phyloP scores from a whole-genome alignment of 768 basidiomycete species.

The Tricholoma sp. region DNA sequence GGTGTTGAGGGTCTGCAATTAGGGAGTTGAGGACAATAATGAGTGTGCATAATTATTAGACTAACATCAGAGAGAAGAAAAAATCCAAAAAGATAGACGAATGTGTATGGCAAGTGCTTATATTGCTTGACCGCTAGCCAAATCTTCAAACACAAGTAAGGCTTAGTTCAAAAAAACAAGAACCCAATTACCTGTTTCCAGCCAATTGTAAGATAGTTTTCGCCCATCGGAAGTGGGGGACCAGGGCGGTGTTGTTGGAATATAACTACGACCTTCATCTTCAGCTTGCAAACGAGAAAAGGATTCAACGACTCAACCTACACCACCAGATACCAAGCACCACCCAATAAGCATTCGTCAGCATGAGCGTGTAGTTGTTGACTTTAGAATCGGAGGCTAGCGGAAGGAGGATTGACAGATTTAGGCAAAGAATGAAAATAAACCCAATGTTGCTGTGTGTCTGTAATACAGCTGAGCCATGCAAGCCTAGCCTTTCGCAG shows the following conservation, averaged over 20 bases:
- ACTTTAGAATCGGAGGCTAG: conserved; percentile 52
- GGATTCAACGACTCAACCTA: conserved; percentile 27
- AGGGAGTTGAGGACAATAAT: not conserved
- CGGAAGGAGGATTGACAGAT: conserved; percentile 70
- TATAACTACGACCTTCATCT: conserved; percentile 47
- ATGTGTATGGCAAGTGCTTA: conserved; percentile 75
- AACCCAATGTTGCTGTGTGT: conserved; percentile 77
- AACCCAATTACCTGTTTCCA: conserved; percentile 65
- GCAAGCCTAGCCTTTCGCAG: not conserved
- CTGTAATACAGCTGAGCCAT: conserved; percentile 26
- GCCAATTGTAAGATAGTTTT: conserved; percentile 75
- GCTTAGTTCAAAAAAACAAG: not conserved
- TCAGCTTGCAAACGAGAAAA: not conserved
- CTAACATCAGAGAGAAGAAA: conserved; percentile 76
- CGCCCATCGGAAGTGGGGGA: conserved; percentile 70
- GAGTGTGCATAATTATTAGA: conserved; percentile 4
- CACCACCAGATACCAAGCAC: conserved; percentile 86
- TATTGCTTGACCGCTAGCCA: conserved; percentile 74
- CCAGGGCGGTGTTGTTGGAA: conserved; percentile 82
- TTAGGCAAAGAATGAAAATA: conserved; percentile 57
- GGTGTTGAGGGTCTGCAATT: conserved; percentile 69
- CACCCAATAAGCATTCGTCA: conserved; percentile 33
- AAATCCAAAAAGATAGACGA: conserved; percentile 70
- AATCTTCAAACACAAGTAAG: conserved; percentile 40
- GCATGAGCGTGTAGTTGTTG: conserved; percentile 67